These are phyloP conservation scores for Penicillium palitans DNA, from an alignment of 2,329 filamentous ascomycete genomes.

Conservation along the genomic window DNA sequence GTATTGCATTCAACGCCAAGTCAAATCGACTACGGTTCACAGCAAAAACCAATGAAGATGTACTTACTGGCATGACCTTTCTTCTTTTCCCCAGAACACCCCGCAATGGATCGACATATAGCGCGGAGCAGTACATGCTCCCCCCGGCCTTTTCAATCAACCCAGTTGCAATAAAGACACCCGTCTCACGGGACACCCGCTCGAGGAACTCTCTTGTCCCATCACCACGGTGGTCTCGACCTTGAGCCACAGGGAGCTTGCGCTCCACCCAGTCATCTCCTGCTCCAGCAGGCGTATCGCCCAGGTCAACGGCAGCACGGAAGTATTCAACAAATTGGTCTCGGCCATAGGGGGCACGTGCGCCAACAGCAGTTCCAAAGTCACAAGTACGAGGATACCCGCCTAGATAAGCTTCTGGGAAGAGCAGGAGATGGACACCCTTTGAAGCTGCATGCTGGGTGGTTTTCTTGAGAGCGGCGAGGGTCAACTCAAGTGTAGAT, in stretches of 20 bases:
- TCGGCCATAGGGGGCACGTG: slow-evolving; percentile 66
- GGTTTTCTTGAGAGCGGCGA: slow-evolving; percentile 64
- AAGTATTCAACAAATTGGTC: slow-evolving; percentile 85
- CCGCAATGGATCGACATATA: slow-evolving; percentile 75
- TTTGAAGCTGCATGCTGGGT: slow-evolving; percentile 63
- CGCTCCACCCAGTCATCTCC: slow-evolving; percentile 70
- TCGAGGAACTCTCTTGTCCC: slow-evolving; percentile 81
- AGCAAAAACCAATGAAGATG: not conserved
- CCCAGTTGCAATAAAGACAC: slow-evolving; percentile 79
- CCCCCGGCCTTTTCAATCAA: slow-evolving; percentile 78
- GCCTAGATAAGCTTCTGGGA: slow-evolving; percentile 89
- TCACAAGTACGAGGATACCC: slow-evolving; percentile 81
- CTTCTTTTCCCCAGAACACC: slow-evolving; percentile 81
- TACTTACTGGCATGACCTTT: slow-evolving; percentile 82
- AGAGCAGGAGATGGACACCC: slow-evolving; percentile 70
- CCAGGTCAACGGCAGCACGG: slow-evolving; percentile 74
- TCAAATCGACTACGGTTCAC: not conserved
- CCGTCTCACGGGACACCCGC: slow-evolving; percentile 70
- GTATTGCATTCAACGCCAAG: not conserved
- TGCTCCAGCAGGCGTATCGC: slow-evolving; percentile 71
- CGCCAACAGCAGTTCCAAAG: slow-evolving; percentile 75
- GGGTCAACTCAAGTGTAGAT: slow-evolving; percentile 54
- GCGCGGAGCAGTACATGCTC: slow-evolving; percentile 76
- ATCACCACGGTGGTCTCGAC: slow-evolving; percentile 61
- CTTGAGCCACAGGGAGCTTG: slow-evolving; percentile 55